Base-by-base conservation (phyloP, 75 land plant species). In the Ceratopteris richardii region DNA sequence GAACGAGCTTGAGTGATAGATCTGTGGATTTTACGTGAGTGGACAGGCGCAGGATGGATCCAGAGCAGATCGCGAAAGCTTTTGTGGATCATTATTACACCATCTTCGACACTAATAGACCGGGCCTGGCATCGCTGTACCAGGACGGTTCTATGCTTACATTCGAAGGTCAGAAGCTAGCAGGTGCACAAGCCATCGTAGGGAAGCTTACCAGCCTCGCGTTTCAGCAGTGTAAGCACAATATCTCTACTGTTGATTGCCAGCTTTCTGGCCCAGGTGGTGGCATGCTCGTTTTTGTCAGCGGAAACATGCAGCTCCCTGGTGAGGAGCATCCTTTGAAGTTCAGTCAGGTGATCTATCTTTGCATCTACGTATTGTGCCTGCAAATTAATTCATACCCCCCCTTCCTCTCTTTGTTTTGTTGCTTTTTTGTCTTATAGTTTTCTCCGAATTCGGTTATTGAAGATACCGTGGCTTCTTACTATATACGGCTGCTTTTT, bases 261-360 rank as follows among this genome's bases (percentile, higher is more conserved):
- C 96, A 90, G 85, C 88, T 88, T 16, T 87, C 93, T 25, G 96
- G 96, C 17, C 83, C 87, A 29, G 70, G 72, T 42, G 84, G 94
- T 33, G 93, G 85, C 57, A 76, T 87, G 85, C 85, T 90, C 44
- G 96, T 90, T 62, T 90, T 90, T 58, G 93, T 90, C 68, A 70
- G 74, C 64, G 93, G 96, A 21, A 72, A 66, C 51, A 73, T 90
- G 58, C 85, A 83, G 68, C 82, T 90, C 59, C 78, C 77, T 48
- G 93, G 94, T 42, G 96, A 90, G 61, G 88, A 87, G 16, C 94
- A 87, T 57, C 61, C 76, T n/a, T 82, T 90, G 71, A 87, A 84
- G 74, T 90, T 90, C 75, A 81, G 85, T 60, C 93, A 90, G 95
- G 82, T 80, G n/a, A n/a, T n/a, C n/a, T n/a, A n/a, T n/a, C n/a